Percentiles rank a stretch among this genome's conserved stretches.
These are phyloP conservation scores for Pseudotsuga menziesii DNA, from an alignment of 75 land plant species.

Conservation along the genomic window DNA sequence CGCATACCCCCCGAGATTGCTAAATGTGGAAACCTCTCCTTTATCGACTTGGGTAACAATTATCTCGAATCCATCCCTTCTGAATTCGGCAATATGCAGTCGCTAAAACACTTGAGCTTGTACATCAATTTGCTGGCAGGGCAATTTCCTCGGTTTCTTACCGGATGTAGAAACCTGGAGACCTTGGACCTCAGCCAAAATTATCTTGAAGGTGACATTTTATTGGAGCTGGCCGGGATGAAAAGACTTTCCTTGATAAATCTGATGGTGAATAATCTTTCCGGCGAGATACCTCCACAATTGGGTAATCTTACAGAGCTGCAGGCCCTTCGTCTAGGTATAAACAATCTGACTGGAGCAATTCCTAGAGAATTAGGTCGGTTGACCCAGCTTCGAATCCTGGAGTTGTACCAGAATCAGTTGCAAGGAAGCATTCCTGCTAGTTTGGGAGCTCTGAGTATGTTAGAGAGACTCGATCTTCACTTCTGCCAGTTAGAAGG, in stretches of 20 bases:
- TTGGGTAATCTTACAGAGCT: conserved; percentile 5
- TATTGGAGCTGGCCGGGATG: conserved; percentile 2
- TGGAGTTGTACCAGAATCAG: conserved; percentile 13
- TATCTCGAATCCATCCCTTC: too few relatives aligned
- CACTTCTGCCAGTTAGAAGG: neutral
- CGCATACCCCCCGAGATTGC: neutral
- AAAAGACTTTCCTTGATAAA: conserved; percentile 1
- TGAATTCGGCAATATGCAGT: too few relatives aligned
- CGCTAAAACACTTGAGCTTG: too few relatives aligned
- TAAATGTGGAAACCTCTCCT: neutral
- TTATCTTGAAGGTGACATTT: conserved; percentile 12
- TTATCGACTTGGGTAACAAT: neutral
- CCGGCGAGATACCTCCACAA: conserved; percentile 13
- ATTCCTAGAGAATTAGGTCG: conserved; percentile 9
- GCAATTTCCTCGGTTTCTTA: too few relatives aligned
- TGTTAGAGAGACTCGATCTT: conserved; percentile 6
- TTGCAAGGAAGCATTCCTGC: conserved; percentile 10
- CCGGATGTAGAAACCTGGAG: too few relatives aligned
- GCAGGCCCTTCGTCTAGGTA: neutral
- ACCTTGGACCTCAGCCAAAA: too few relatives aligned
- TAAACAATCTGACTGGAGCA: conserved; percentile 4
- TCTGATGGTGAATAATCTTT: conserved; percentile 6
- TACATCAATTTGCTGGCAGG: too few relatives aligned
- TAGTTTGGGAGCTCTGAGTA: neutral
- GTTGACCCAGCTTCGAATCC: conserved; percentile 7